phyloP scores from a whole-genome alignment of 257 asterid genomes.

The Capsicum rhomboideum region DNA sequence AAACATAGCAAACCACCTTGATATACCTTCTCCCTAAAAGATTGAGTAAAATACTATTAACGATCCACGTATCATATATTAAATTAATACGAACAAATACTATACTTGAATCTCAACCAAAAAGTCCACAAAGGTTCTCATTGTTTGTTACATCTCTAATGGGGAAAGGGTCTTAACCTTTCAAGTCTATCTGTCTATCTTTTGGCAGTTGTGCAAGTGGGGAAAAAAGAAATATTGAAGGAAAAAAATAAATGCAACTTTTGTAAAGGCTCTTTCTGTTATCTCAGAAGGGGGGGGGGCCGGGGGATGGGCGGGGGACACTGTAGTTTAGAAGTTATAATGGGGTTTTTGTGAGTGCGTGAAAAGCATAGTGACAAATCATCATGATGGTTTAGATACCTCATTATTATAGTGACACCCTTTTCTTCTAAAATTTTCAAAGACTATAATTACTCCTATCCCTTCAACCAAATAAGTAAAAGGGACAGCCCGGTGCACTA shows the following conservation, averaged over 20 bases:
- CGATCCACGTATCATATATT: no score
- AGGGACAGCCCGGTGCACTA: no score
- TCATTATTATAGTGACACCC: constrained; percentile 10
- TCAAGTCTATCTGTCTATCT: neutral
- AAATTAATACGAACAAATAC: neutral
- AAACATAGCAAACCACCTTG: no score
- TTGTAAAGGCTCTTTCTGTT: constrained; percentile 18
- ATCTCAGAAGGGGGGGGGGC: constrained; percentile 7
- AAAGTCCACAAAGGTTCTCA: neutral
- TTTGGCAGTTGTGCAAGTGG: constrained; percentile 8
- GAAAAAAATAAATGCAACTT: constrained; percentile 5
- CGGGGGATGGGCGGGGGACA: neutral
- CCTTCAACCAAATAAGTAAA: neutral
- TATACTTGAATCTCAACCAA: neutral
- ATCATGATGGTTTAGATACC: constrained; percentile 16
- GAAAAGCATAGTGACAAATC: constrained; percentile 24
- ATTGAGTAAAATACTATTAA: no score
- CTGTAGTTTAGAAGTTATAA: constrained; percentile 11
- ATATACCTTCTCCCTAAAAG: no score
- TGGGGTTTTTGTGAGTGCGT: constrained; percentile 8
- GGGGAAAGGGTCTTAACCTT: neutral
- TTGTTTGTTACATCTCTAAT: neutral
- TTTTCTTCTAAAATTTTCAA: neutral
- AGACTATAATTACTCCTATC: neutral
- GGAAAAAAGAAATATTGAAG: constrained; percentile 11